Evolutionary conservation across 768 basidiomycete species (phyloP), one percentile per base, ranked within the genome.

Genomic region (Cystofilobasidium ferigula): DNA sequence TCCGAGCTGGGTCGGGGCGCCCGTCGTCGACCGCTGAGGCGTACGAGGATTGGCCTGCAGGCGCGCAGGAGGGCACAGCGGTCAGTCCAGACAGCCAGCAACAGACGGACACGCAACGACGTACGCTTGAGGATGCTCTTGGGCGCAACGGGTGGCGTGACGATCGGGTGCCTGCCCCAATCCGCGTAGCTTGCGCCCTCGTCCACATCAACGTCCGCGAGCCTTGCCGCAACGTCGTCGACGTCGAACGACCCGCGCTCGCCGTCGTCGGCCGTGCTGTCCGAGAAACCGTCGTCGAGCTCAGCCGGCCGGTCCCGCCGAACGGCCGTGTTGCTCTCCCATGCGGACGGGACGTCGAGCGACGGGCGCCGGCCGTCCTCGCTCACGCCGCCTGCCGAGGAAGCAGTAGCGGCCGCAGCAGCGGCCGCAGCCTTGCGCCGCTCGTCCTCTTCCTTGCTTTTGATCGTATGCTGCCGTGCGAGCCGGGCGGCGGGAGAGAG

Each of bases 401-500:
- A 10, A 8, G 24, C 4, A 48, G 47, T 22, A 38, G 45, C 32
- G 3, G 34, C 47, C n/a, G 22, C 61, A 2, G 79, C 80, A 56
- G 78, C 77, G 82, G 82, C 69, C 83, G 79, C 78, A 66, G 81
- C 80, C 0, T 57, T 69, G 45, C 48, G 28, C 34, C 18, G 30
- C n/a, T 36, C 86, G 20, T 85, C 86, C 74, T 86, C 86, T 13
- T 87, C 87, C 70, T 88, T 89, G 63, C 82, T 88, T 24, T 74
- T 69, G 68, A 95, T 82, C 6, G 92, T 95, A 75, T 94, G 91
- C 74, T 92, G 89, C 47, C 92, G 75, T 1, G 89, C 91, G 14
- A 94, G 81, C 74, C 87, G 86, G 3, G 92, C 92, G 20, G 92
- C 92, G 9, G 92, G 92, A 71, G 87, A 88, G 28, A 94, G 77